Evolutionary conservation across 495 filamentous ascomycete species (phyloP).

Genomic region (Emericellopsis terricola): DNA sequence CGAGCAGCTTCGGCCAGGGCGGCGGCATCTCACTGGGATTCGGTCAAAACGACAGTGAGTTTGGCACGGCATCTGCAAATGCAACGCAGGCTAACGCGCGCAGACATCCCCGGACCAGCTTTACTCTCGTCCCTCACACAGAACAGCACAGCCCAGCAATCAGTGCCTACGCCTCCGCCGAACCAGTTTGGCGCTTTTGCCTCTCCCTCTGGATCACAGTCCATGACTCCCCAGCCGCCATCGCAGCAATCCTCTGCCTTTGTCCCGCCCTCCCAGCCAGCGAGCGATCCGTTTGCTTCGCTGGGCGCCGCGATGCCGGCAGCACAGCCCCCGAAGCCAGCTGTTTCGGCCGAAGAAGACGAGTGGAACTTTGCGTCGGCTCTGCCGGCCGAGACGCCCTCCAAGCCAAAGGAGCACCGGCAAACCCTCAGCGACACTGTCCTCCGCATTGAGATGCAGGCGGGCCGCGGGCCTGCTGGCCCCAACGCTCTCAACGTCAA

Average conservation of each 20-base stretch:
- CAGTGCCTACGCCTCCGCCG: constrained; percentile 28
- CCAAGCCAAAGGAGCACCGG: constrained; percentile 25
- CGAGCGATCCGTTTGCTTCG: constrained; percentile 53
- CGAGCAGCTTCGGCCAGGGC: constrained; percentile 38
- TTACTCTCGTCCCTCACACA: constrained; percentile 45
- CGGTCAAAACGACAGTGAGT: constrained; percentile 45
- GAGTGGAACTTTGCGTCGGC: constrained; percentile 93
- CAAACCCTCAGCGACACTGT: constrained; percentile 27
- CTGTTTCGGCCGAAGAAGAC: constrained; percentile 45
- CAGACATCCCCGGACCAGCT: constrained; percentile 44
- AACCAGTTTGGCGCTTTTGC: constrained; percentile 42
- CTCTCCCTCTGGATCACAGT: constrained; percentile 22
- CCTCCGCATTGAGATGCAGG: constrained; percentile 34
- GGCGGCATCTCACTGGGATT: constrained; percentile 80
- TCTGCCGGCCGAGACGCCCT: constrained; percentile 41
- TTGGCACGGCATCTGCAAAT: neutral
- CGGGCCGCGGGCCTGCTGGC: constrained; percentile 20
- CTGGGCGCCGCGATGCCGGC: constrained; percentile 36
- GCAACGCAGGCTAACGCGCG: neutral
- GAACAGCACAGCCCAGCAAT: constrained; percentile 30
- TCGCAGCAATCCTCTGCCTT: constrained; percentile 22
- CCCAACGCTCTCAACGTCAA: constrained; percentile 40
- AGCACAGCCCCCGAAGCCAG: constrained; percentile 12
- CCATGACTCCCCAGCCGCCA: constrained; percentile 29
- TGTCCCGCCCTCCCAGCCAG: constrained; percentile 19